phyloP scores from a whole-genome alignment of 805 yeast species.

The Yarrowia sp. region DNA sequence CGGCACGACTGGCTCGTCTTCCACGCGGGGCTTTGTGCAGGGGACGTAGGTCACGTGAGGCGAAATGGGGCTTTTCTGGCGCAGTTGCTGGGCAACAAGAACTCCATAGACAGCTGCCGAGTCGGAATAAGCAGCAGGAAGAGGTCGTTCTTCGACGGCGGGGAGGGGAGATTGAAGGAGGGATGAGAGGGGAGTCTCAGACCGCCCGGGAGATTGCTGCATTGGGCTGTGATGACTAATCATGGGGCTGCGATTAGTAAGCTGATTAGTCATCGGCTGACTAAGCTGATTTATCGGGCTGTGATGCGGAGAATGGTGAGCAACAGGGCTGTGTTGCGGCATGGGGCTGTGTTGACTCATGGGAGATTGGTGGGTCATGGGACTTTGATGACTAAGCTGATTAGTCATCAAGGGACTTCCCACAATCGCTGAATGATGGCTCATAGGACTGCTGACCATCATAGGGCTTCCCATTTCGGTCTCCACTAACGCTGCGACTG shows the following conservation, averaged over 20 bases:
- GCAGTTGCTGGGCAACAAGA: conserved; percentile 19
- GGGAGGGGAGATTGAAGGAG: no score
- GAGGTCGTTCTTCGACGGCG: conserved; percentile 6
- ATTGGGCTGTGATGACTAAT: not conserved
- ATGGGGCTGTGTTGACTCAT: not conserved
- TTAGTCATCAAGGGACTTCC: not conserved
- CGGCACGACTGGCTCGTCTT: conserved; percentile 7
- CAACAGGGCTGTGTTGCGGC: no score
- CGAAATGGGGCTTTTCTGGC: not conserved
- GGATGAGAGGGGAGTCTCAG: no score
- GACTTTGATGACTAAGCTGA: no score
- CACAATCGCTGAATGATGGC: not conserved
- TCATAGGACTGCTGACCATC: not conserved
- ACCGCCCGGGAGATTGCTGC: not conserved
- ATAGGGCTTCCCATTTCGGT: not conserved
- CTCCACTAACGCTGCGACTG: conserved; percentile 42
- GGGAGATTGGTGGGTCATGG: not conserved
- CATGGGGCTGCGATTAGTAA: not conserved
- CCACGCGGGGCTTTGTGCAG: not conserved
- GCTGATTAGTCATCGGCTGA: no score
- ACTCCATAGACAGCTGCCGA: conserved; percentile 33
- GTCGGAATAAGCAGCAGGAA: conserved; percentile 15
- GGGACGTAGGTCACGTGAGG: conserved; percentile 13
- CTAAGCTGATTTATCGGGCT: no score
- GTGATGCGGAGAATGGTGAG: not conserved